Conservation (phyloP, 805 yeast genomes). For the Monosporozyma servazzii region DNA sequence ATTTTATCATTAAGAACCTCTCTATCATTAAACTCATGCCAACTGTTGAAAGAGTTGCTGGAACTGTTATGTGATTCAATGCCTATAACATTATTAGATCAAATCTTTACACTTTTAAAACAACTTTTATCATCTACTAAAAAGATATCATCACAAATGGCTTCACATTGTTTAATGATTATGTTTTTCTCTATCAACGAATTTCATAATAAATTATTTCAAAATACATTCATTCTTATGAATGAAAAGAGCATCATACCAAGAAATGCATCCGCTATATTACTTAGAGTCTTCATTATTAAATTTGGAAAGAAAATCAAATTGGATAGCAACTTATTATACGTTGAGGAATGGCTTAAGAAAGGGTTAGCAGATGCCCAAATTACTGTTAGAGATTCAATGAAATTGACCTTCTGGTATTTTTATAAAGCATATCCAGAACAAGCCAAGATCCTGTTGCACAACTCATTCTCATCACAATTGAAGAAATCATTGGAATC, state of each 20-base stretch:
- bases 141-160: conserved; percentile 31
- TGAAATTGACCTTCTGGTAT: conserved; percentile 69
- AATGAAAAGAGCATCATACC: conserved; percentile 67
- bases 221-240: conserved; percentile 41
- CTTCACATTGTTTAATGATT: conserved; percentile 36
- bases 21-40: conserved; percentile 65
- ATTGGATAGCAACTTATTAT: conserved; percentile 30
- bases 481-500: conserved; percentile 51
- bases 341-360: conserved; percentile 40
- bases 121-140: conserved; percentile 33
- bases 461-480: conserved; percentile 20
- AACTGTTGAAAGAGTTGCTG: conserved; percentile 57
- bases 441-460: conserved; percentile 36
- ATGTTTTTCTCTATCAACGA: conserved; percentile 44
- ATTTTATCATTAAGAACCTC: conserved; percentile 76
- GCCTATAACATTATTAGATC: conserved; percentile 28
- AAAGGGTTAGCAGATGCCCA: conserved; percentile 72
- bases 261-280: conserved; percentile 55
- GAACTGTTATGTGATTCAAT: conserved; percentile 18
- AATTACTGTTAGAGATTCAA: conserved; percentile 67
- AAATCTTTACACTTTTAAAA: conserved; percentile 27
- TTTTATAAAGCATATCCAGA: conserved; percentile 46
- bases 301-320: conserved; percentile 34
- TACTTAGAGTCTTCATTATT: conserved; percentile 57
- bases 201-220: conserved; percentile 42